Evolutionary conservation across 1,284 basidiomycete species (phyloP).

Genomic region (Sanghuangporus weigelae): DNA sequence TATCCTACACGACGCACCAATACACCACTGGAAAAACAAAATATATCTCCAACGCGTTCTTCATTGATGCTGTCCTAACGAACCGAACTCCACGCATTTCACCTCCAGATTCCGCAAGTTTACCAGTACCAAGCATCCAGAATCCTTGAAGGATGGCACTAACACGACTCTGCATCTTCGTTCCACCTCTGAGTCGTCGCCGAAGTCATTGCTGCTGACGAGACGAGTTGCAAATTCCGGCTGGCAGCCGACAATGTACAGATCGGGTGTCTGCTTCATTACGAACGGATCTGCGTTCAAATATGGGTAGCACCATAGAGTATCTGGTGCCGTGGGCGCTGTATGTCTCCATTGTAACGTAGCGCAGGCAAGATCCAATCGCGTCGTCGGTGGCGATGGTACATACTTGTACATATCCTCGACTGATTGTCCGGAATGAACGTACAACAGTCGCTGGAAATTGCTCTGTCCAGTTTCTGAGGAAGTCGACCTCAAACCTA

Average conservation of each 20-base stretch:
- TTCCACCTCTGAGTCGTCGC: slow-evolving; percentile 27
- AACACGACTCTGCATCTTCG: slow-evolving; percentile 73
- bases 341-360: slow-evolving; percentile 94
- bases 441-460: slow-evolving; percentile 55
- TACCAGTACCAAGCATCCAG: slow-evolving; percentile 58
- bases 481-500: slow-evolving; percentile 42
- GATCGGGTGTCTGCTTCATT: slow-evolving; percentile 75
- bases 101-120: slow-evolving; percentile 34
- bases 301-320: slow-evolving; percentile 97
- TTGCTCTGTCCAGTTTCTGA: slow-evolving; percentile 19
- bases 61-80: not conserved
- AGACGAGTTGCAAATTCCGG: slow-evolving; percentile 74
- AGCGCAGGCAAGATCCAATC: slow-evolving; percentile 69
- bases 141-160: slow-evolving; percentile 75
- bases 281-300: slow-evolving; percentile 88
- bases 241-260: slow-evolving; percentile 94
- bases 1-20: not conserved
- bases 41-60: too few relatives aligned
- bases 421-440: slow-evolving; percentile 87
- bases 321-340: slow-evolving; percentile 97
- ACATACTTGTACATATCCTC: slow-evolving; percentile 97
- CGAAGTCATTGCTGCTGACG: slow-evolving; percentile 37
- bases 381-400: slow-evolving; percentile 55
- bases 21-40: too few relatives aligned
- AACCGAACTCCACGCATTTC: slow-evolving; percentile 6